Conservation (phyloP, 1,139 yeast species). For the Saccharomyces hybrid region DNA sequence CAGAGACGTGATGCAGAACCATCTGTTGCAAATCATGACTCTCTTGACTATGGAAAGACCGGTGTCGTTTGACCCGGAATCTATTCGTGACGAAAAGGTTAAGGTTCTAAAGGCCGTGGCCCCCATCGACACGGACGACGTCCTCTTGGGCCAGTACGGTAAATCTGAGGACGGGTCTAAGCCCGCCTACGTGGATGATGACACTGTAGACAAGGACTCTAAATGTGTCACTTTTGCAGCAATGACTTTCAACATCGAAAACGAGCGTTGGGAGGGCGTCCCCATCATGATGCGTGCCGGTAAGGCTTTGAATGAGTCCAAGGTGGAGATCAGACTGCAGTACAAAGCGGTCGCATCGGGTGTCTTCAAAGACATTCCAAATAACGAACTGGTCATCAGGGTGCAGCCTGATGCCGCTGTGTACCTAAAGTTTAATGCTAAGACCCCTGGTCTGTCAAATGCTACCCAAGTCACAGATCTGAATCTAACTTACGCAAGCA, state of each 20-base stretch:
- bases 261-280: conserved; percentile 97
- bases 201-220: conserved; percentile 74
- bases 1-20: conserved; percentile 98
- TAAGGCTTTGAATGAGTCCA: conserved; percentile 83
- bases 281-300: conserved; percentile 96
- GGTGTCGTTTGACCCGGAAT: conserved; percentile 79
- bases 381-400: conserved; percentile 89
- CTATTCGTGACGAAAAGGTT: conserved; percentile 93
- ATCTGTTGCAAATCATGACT: conserved; percentile 84
- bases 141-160: conserved; percentile 81
- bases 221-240: conserved; percentile 93
- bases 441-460: conserved; percentile 85
- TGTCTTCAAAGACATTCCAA: conserved; percentile 69
- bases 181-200: conserved; percentile 89
- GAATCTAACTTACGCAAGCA: conserved; percentile 73
- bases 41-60: conserved; percentile 95
- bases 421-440: conserved; percentile 83
- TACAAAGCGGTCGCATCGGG: conserved; percentile 82
- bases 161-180: conserved; percentile 78
- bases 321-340: conserved; percentile 91
- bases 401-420: conserved; percentile 93
- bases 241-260: conserved; percentile 62
- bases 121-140: conserved; percentile 55
- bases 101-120: conserved; percentile 78
- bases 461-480: conserved; percentile 79